Evolutionary conservation across 2,329 filamentous ascomycete species (phyloP).

Genomic region (Ceratocystis huliohia): DNA sequence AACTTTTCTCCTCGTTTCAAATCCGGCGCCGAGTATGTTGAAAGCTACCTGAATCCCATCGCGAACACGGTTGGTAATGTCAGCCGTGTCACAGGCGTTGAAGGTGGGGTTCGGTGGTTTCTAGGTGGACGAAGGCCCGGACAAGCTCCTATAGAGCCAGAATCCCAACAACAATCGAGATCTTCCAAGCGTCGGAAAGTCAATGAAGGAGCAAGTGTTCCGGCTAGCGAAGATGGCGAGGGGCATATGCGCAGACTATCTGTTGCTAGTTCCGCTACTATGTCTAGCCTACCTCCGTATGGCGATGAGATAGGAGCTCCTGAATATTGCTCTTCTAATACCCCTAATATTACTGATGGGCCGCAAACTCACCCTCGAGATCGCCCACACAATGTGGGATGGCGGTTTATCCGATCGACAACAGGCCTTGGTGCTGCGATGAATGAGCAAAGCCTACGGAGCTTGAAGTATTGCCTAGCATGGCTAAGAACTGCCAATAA

Average conservation of each 20-base stretch:
- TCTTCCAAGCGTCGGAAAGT: constrained; percentile 49
- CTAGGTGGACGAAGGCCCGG: constrained; percentile 47
- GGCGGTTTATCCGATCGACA: constrained; percentile 71
- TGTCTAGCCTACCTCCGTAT: constrained; percentile 11
- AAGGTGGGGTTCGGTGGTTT: constrained; percentile 76
- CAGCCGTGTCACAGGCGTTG: constrained; percentile 73
- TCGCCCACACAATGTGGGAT: constrained; percentile 14
- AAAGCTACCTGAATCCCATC: constrained; percentile 74
- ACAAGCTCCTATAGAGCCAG: constrained; percentile 34
- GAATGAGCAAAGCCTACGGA: constrained; percentile 74
- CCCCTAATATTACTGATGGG: constrained; percentile 25
- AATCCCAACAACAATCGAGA: constrained; percentile 27
- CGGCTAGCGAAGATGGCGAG: constrained; percentile 24
- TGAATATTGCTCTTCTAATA: constrained; percentile 24
- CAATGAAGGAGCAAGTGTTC: constrained; percentile 29
- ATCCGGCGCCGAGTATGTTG: constrained; percentile 80
- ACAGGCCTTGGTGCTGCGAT: constrained; percentile 85
- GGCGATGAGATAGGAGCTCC: constrained; percentile 13
- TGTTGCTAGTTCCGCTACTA: constrained; percentile 17
- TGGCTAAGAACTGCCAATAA: constrained; percentile 73
- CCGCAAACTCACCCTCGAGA: constrained; percentile 4
- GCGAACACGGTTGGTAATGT: constrained; percentile 78
- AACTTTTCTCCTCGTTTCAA: constrained; percentile 82
- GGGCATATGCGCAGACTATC: constrained; percentile 23
- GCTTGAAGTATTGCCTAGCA: constrained; percentile 69